A percentile compares a stretch with the other conserved stretches of the same genome.
Evolutionary conservation across 1,139 yeast genomes (phyloP).

Genomic region (Pichia sp.): DNA sequence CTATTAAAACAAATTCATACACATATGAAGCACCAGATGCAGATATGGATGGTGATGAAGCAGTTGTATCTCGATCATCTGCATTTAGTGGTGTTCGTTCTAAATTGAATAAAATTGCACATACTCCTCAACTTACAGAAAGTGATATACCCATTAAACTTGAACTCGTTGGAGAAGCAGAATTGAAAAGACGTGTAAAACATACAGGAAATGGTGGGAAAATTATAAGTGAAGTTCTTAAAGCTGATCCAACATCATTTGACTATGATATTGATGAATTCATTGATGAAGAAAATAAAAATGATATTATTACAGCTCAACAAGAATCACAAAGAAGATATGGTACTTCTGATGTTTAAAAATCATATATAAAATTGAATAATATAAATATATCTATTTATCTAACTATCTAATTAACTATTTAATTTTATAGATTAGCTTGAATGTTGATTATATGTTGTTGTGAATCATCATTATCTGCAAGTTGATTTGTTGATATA

Average conservation of each 20-base stretch:
- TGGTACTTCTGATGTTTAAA: constrained; percentile 7
- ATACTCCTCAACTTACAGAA: constrained; percentile 20
- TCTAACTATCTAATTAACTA: background rate
- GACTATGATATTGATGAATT: constrained; percentile 45
- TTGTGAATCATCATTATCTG: constrained; percentile 13
- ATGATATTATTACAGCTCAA: constrained; percentile 18
- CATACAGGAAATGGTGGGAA: background rate
- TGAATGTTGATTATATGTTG: constrained; percentile 25
- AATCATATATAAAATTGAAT: background rate
- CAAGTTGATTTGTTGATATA: no score
- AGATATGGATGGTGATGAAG: constrained; percentile 14
- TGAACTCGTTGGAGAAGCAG: constrained; percentile 19
- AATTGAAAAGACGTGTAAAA: constrained; percentile 20
- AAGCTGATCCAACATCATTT: constrained; percentile 32
- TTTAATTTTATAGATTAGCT: constrained; percentile 23
- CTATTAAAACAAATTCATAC: constrained; percentile 1
- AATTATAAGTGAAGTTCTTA: constrained; percentile 12
- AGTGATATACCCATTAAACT: constrained; percentile 35
- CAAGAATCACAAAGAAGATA: constrained; percentile 2
- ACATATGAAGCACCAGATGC: constrained; percentile 38
- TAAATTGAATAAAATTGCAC: constrained; percentile 5
- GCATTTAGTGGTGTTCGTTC: constrained; percentile 8
- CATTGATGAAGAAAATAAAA: constrained; percentile 39
- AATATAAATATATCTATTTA: no score
- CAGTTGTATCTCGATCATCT: constrained; percentile 1